Conservation (phyloP, 495 filamentous ascomycete species). For the Aspergillus hancockii region DNA sequence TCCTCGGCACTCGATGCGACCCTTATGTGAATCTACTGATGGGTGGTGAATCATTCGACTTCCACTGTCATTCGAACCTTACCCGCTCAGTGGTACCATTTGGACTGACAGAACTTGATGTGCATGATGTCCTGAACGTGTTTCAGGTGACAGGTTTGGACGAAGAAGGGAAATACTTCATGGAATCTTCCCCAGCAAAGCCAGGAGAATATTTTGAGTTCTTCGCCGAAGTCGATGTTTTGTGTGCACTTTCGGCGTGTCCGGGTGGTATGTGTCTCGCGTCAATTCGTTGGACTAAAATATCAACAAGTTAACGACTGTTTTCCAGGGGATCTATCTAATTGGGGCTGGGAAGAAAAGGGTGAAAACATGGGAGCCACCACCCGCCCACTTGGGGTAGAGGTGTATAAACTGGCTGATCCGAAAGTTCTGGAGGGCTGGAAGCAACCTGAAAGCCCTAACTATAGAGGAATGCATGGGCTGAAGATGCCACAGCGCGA, state of each 20-base stretch:
- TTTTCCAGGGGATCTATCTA: slow-evolving; percentile 65
- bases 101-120: slow-evolving; percentile 68
- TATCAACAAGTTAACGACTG: slow-evolving; percentile 26
- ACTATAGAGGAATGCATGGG: slow-evolving; percentile 69
- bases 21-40: slow-evolving; percentile 74
- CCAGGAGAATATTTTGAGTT: slow-evolving; percentile 71
- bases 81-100: slow-evolving; percentile 67
- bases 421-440: slow-evolving; percentile 54
- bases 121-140: slow-evolving; percentile 80
- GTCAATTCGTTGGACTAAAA: slow-evolving; percentile 4
- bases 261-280: slow-evolving; percentile 47
- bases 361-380: slow-evolving; percentile 67
- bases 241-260: slow-evolving; percentile 70
- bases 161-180: slow-evolving; percentile 71
- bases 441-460: slow-evolving; percentile 56
- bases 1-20: slow-evolving; percentile 77
- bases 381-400: slow-evolving; percentile 70
- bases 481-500: slow-evolving; percentile 49
- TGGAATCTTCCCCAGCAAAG: slow-evolving; percentile 70
- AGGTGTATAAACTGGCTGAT: slow-evolving; percentile 64
- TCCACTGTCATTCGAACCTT: slow-evolving; percentile 81
- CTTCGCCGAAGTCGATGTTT: slow-evolving; percentile 71
- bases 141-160: slow-evolving; percentile 80
- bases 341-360: slow-evolving; percentile 74
- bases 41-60: slow-evolving; percentile 69